Percentiles rank a stretch among this genome's conserved stretches.
Conservation (phyloP, 768 basidiomycete species). For the Strobilomyces dryophilus region DNA sequence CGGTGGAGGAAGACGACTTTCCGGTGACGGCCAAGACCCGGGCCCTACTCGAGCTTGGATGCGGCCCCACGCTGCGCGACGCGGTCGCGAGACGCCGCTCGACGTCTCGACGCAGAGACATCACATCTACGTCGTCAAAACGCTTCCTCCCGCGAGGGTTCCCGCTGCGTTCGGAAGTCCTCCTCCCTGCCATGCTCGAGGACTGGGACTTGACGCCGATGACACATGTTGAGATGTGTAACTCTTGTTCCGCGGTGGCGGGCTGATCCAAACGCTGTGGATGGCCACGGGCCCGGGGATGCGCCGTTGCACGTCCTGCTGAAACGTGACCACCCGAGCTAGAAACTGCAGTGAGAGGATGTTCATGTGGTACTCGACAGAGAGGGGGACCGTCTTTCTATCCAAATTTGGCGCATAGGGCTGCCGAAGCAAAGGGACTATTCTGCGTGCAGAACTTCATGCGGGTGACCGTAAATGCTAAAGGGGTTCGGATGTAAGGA, state of each 20-base stretch:
- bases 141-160: not conserved
- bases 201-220: not conserved
- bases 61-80: not conserved
- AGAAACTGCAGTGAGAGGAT: no score
- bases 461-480: no score
- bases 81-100: not conserved
- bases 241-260: not conserved
- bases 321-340: no score
- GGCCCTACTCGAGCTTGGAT: not conserved
- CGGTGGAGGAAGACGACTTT: not conserved
- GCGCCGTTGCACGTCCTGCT: not conserved
- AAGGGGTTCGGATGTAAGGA: no score
- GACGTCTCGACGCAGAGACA: not conserved
- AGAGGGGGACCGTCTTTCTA: no score
- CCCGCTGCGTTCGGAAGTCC: no score
- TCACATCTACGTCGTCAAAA: not conserved
- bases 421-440: not conserved
- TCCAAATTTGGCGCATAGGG: no score
- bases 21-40: not conserved
- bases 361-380: no score
- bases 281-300: not conserved
- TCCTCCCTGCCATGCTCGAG: not conserved
- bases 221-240: no score
- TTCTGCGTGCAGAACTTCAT: conserved; percentile 5
- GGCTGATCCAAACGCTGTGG: not conserved